Evolutionary conservation across 2,329 filamentous ascomycete species (phyloP).

Genomic region (Colletotrichum destructivum): DNA sequence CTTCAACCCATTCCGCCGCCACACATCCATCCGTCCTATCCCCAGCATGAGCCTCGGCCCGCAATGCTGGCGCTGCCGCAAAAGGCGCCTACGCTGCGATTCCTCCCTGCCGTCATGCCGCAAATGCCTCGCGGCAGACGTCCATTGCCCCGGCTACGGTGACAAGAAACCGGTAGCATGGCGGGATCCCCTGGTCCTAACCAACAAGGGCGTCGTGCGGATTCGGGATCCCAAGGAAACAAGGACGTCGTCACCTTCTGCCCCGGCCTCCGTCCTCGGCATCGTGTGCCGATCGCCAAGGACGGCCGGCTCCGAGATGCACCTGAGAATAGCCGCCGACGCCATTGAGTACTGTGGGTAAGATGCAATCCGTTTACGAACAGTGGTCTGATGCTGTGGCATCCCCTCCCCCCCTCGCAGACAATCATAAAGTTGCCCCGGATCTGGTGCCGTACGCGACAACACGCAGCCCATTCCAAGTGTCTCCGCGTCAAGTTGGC

Average conservation of each 20-base stretch:
- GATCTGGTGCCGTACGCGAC: constrained; percentile 25
- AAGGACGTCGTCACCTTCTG: not conserved
- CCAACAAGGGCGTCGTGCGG: constrained; percentile 9
- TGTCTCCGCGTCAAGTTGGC: not conserved
- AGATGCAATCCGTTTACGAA: too few species aligned
- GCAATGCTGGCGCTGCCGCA: constrained; percentile 27
- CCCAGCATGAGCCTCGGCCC: constrained; percentile 22
- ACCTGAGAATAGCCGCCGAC: constrained; percentile 15
- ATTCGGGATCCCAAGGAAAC: not conserved
- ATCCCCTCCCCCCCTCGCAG: not conserved
- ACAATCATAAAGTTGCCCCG: constrained; percentile 5
- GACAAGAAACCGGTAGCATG: constrained; percentile 11
- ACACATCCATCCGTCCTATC: not conserved
- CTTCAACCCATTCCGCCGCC: not conserved
- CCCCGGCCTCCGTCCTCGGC: constrained; percentile 16
- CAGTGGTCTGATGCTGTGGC: not conserved
- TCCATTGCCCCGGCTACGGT: constrained; percentile 16
- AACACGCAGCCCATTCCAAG: constrained; percentile 2
- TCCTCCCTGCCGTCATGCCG: constrained; percentile 19
- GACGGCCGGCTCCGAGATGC: constrained; percentile 3
- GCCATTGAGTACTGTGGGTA: constrained; percentile 27
- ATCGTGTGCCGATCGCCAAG: constrained; percentile 22
- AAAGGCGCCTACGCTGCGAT: constrained; percentile 26
- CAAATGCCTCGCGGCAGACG: not conserved
- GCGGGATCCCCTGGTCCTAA: constrained; percentile 8